A percentile compares a stretch with the other conserved stretches of the same genome.
phyloP scores from a whole-genome alignment of 345 rosid genomes.

The Balakata baccata region DNA sequence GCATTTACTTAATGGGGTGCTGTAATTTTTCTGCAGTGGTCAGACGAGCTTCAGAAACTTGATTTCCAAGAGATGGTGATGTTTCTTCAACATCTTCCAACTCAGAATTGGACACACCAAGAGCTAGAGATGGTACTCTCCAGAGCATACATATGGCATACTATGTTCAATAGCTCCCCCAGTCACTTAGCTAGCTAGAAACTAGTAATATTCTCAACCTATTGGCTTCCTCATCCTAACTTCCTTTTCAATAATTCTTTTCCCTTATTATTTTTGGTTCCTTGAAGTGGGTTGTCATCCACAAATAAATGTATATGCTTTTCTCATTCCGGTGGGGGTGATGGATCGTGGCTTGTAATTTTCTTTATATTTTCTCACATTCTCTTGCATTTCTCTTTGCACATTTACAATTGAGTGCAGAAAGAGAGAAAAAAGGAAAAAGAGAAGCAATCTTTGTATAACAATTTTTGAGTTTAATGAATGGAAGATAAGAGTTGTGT shows the following conservation, averaged over 20 bases:
- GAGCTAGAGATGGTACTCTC: constrained; percentile 87
- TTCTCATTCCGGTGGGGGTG: background rate
- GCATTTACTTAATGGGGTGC: background rate
- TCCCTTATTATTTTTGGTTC: background rate
- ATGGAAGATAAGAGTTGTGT: background rate
- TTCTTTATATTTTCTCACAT: background rate
- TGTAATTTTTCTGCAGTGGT: constrained; percentile 54
- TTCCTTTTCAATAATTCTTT: background rate
- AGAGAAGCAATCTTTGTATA: background rate
- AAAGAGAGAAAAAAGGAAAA: background rate
- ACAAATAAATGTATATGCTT: background rate
- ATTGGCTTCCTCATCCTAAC: background rate
- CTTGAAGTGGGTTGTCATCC: background rate
- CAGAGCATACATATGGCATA: constrained; percentile 10
- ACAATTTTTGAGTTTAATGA: constrained; percentile 5
- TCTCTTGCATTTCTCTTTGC: background rate
- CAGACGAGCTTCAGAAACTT: constrained; percentile 77
- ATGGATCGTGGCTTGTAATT: constrained; percentile 2
- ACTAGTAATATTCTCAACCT: background rate
- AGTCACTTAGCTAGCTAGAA: constrained; percentile 8
- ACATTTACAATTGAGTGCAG: background rate
- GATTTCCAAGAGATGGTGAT: constrained; percentile 98
- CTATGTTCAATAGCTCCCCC: constrained; percentile 10
- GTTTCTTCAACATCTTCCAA: constrained; percentile 96
- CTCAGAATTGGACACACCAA: constrained; percentile 75